Evolutionary conservation across 441 rosid genomes (phyloP), one percentile per base, ranked within the genome.

Genomic region (Pelargonium myrrhifolium): DNA sequence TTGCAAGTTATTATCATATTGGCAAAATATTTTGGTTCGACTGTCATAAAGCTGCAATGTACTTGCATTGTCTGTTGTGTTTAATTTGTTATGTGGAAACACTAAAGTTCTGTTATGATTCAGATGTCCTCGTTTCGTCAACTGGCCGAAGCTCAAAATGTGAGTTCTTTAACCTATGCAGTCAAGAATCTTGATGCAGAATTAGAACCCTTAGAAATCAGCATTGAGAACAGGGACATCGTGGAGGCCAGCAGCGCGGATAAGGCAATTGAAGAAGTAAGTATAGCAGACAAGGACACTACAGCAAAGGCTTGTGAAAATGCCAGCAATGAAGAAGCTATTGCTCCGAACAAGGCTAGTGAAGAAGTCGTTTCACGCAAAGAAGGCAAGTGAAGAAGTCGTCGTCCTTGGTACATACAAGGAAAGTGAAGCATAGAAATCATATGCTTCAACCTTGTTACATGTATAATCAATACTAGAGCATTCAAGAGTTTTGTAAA

Each of bases 171-270:
- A 56, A 84, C 83, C 9, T 73, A 62, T 59, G 81, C 75, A 31
- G 79, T 94, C 67, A 94, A 81, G 81, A 84, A 83, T 71, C 76
- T 82, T 72, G 93, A 94, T 71, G 84, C 85, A 72, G 83, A 83
- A 79, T 82, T 84, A 63, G 85, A 79, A 64, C 84, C 90, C 12
- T 49, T 83, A 47, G 79, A 80, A 75, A 73, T 73, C 66, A 75
- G 66, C 78, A 12, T 69, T 58, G 31, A 58, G 62, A 37, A 37
- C 40, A 37, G 40, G 9, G 40, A 37, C 2, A 37, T 0, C 6
- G 8, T 6, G 40, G 10, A 37, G 40, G 40, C 40, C 40, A 37
- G 40, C 64, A 20, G 9, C 40, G 2, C 40, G 40, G 64, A 73
- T 31, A 73, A 51, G 58, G 71, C 39, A 37, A 3, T 24, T 42